These are phyloP conservation scores for Phalaenopsis equestris DNA, from an alignment of 106 monocot species.

Conservation along the genomic window DNA sequence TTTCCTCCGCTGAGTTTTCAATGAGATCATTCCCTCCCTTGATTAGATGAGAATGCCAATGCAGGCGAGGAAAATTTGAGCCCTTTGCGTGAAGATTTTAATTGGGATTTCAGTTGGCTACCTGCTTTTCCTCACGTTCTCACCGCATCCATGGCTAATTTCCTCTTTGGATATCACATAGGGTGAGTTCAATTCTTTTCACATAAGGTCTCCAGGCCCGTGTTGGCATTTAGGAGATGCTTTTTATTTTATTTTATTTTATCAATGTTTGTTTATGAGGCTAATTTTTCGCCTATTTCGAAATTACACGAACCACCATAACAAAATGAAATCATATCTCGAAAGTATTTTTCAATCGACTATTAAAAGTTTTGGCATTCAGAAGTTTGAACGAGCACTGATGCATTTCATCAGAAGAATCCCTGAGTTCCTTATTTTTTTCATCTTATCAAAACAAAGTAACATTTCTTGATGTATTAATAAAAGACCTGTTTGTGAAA, in stretches of 20 bases:
- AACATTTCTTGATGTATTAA: no score
- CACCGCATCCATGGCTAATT: conserved; percentile 83
- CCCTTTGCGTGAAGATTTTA: conserved; percentile 3
- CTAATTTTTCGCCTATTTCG: background rate
- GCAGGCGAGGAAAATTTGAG: background rate
- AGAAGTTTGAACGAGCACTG: no score
- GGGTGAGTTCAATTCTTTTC: conserved; percentile 37
- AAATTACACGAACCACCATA: no score
- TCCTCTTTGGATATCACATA: conserved; percentile 85
- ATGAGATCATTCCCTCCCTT: background rate
- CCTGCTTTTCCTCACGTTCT: conserved; percentile 71
- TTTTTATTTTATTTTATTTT: background rate
- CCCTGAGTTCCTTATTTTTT: no score
- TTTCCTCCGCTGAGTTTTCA: background rate
- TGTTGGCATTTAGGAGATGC: background rate
- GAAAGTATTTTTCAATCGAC: no score
- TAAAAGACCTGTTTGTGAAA: no score
- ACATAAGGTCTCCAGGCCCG: background rate
- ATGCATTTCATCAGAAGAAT: no score
- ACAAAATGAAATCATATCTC: no score
- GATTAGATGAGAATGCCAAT: background rate
- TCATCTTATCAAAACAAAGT: no score
- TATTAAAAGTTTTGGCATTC: no score
- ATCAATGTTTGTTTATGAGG: background rate
- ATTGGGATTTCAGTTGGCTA: conserved; percentile 50